These are phyloP conservation scores for Kingdonia uniflora DNA, from an alignment of 164 flowering plant species.

Conservation along the genomic window DNA sequence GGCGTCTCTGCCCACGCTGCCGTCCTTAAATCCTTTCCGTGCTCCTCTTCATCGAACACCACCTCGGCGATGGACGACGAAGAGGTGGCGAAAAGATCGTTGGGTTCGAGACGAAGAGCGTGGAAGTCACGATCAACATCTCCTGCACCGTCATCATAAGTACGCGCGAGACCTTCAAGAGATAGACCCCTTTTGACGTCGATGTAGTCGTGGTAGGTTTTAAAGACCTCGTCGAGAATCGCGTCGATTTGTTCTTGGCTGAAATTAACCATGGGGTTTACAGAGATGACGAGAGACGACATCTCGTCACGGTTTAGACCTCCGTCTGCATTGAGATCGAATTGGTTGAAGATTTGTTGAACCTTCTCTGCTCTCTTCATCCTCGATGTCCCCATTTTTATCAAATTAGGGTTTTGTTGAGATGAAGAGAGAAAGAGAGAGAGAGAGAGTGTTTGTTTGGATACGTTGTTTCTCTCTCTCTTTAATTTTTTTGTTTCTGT, in stretches of 20 bases:
- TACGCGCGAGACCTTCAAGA: constrained; percentile 66
- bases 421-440: background rate
- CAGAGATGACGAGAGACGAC: constrained; percentile 89
- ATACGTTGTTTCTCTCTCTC: no score
- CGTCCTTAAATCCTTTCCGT: constrained; percentile 58
- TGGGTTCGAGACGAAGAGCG: constrained; percentile 48
- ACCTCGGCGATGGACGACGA: no score
- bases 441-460: background rate
- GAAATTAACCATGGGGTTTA: constrained; percentile 93
- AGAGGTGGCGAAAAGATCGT: background rate
- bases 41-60: constrained; percentile 21
- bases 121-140: constrained; percentile 96
- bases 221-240: constrained; percentile 90
- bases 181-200: constrained; percentile 74
- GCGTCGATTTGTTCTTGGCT: constrained; percentile 89
- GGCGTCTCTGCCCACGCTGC: constrained; percentile 93
- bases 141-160: constrained; percentile 98
- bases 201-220: constrained; percentile 81
- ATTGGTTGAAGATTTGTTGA: constrained; percentile 71
- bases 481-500: no score
- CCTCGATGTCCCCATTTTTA: constrained; percentile 32
- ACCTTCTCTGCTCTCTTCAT: constrained; percentile 92
- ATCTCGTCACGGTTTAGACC: constrained; percentile 86
- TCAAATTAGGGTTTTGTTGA: background rate
- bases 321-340: constrained; percentile 72